Evolutionary conservation across 75 land plant genomes (phyloP).

Genomic region (Cryptomeria japonica): DNA sequence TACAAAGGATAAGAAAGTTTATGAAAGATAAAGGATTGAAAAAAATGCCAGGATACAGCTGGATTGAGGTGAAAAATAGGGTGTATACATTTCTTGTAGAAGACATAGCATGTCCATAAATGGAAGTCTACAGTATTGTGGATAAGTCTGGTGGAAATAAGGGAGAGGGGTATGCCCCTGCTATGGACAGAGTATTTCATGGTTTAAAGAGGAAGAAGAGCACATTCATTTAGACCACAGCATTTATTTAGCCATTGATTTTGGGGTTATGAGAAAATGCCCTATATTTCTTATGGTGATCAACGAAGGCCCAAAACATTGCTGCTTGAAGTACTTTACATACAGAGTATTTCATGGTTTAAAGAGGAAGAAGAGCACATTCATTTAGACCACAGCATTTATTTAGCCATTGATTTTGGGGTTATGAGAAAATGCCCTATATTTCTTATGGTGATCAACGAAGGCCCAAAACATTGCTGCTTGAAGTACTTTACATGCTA

Average conservation of each 20-base stretch:
- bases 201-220: neutral
- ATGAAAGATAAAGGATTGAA: neutral
- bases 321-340: slow-evolving; percentile 13
- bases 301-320: neutral
- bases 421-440: slow-evolving; percentile 15
- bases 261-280: slow-evolving; percentile 5
- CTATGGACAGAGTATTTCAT: slow-evolving; percentile 6
- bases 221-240: slow-evolving; percentile 13
- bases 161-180: neutral
- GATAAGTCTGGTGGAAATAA: slow-evolving; percentile 7
- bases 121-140: neutral
- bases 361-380: neutral
- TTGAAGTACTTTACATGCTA: neutral
- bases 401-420: neutral
- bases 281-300: slow-evolving; percentile 10
- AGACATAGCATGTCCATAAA: neutral
- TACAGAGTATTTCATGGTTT: neutral
- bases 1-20: neutral
- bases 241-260: slow-evolving; percentile 9
- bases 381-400: slow-evolving; percentile 20
- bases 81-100: neutral
- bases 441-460: neutral
- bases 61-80: neutral
- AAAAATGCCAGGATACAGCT: neutral
- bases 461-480: slow-evolving; percentile 7